Conservation (phyloP, 1,139 yeast genomes). For the Nakaseomyces bracarensis region DNA sequence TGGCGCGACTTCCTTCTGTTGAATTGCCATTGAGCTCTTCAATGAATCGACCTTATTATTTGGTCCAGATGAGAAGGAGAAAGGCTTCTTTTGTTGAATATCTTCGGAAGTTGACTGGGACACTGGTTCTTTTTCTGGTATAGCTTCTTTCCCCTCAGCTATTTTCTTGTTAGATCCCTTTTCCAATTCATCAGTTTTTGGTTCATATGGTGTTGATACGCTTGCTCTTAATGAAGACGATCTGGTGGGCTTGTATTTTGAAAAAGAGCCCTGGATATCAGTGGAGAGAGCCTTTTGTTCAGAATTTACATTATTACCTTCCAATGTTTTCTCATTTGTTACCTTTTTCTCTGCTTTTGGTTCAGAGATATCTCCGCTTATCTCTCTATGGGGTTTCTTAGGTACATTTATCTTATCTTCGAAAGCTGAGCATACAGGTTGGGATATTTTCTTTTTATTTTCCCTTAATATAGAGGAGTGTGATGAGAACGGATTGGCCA, state of each 20-base stretch:
- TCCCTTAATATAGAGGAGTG: slow-evolving; percentile 23
- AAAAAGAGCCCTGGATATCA: slow-evolving; percentile 7
- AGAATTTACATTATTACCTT: slow-evolving; percentile 9
- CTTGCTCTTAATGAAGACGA: slow-evolving; percentile 4
- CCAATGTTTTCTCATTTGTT: neutral
- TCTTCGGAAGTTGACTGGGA: too few relatives aligned
- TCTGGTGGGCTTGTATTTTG: slow-evolving; percentile 8
- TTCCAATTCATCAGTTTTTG: neutral
- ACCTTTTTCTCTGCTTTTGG: neutral
- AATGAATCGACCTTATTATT: neutral
- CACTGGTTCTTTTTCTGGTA: neutral
- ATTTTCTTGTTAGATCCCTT: neutral
- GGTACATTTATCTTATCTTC: slow-evolving; percentile 13
- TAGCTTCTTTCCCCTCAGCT: neutral
- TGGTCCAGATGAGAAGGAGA: neutral
- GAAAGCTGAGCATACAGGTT: slow-evolving; percentile 3
- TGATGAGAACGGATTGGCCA: slow-evolving; percentile 48
- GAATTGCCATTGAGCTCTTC: neutral
- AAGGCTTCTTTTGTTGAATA: neutral
- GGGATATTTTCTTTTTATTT: slow-evolving; percentile 16
- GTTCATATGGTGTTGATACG: neutral
- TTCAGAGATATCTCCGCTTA: neutral
- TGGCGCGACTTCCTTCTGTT: neutral
- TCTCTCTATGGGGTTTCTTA: slow-evolving; percentile 11
- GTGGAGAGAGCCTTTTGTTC: neutral